phyloP scores from a whole-genome alignment of 2,329 filamentous ascomycete species.

The Emmonsiellopsis sp. region DNA sequence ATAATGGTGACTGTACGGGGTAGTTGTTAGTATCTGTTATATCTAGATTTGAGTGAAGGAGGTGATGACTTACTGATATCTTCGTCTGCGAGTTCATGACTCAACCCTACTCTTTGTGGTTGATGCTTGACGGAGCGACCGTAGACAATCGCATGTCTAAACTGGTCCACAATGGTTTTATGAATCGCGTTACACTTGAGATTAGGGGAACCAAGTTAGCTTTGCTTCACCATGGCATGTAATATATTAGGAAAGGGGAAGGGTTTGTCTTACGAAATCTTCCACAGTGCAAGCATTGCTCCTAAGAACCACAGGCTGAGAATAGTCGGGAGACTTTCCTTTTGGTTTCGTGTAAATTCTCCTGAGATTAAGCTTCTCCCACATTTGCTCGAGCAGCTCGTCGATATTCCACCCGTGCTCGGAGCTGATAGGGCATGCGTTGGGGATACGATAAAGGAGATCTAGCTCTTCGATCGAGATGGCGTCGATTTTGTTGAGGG shows the following conservation, averaged over 20 bases:
- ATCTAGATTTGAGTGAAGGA: background rate
- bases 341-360: constrained; percentile 98
- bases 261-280: constrained; percentile 69
- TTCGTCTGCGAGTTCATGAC: constrained; percentile 88
- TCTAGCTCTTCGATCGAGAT: constrained; percentile 98
- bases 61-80: constrained; percentile 68
- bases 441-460: constrained; percentile 89
- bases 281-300: constrained; percentile 79
- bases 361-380: constrained; percentile 87
- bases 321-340: constrained; percentile 87
- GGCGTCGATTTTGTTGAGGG: constrained; percentile 96
- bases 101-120: constrained; percentile 85
- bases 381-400: constrained; percentile 95
- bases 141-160: constrained; percentile 92
- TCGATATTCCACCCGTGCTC: constrained; percentile 98
- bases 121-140: constrained; percentile 98
- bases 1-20: constrained; percentile 23
- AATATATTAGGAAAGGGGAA: background rate
- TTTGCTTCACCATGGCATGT: no score
- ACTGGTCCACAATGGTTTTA: constrained; percentile 89
- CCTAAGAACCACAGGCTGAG: constrained; percentile 78
- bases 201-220: background rate
- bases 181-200: constrained; percentile 89
- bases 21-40: background rate
- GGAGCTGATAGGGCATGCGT: constrained; percentile 92